phyloP scores from a whole-genome alignment of 805 yeast genomes.

The Cyberlindnera americana region DNA sequence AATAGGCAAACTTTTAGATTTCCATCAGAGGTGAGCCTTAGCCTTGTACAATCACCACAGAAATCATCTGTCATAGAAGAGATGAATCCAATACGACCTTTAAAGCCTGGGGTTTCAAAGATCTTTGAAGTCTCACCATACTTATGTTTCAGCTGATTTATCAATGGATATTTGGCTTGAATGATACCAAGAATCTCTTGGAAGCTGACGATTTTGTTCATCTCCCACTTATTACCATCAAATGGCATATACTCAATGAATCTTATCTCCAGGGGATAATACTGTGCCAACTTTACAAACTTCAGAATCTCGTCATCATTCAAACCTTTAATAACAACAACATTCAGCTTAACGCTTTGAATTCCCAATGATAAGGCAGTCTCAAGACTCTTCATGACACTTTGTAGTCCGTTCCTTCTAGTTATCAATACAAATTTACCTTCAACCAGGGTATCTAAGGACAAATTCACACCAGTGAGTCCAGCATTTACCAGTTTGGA shows the following conservation, averaged over 20 bases:
- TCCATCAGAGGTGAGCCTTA: constrained; percentile 51
- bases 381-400: constrained; percentile 42
- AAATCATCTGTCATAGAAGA: constrained; percentile 54
- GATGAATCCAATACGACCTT: constrained; percentile 48
- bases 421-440: constrained; percentile 49
- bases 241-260: constrained; percentile 61
- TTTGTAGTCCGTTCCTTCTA: constrained; percentile 44
- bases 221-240: constrained; percentile 51
- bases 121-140: constrained; percentile 50
- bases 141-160: constrained; percentile 23
- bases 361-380: constrained; percentile 42
- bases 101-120: constrained; percentile 39
- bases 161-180: constrained; percentile 28
- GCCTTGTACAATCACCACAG: constrained; percentile 49
- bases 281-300: constrained; percentile 41
- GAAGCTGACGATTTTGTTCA: constrained; percentile 41
- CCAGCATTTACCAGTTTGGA: constrained; percentile 40
- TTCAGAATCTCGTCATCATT: constrained; percentile 50
- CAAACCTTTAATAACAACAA: constrained; percentile 45
- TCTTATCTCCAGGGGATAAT: constrained; percentile 42
- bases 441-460: constrained; percentile 47
- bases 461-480: constrained; percentile 44
- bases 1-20: constrained; percentile 52
- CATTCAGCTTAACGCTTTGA: constrained; percentile 45
- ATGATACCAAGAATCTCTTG: constrained; percentile 40